Conservation (phyloP, 2,329 filamentous ascomycete species). For the Neurospora sp. region DNA sequence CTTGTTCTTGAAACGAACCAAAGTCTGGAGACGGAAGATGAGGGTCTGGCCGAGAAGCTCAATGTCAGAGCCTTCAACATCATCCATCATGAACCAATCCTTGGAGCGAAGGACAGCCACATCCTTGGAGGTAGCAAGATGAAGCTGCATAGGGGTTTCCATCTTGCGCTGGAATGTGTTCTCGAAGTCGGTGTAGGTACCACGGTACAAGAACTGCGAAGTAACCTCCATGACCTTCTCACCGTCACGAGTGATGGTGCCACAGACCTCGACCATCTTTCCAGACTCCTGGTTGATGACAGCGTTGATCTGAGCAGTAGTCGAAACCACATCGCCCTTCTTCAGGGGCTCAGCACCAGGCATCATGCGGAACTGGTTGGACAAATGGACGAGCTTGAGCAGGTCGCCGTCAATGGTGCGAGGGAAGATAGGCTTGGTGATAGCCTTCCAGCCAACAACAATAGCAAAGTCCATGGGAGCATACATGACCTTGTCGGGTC, state of each 20-base stretch:
- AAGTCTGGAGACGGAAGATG: constrained; percentile 88
- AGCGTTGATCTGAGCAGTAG: constrained; percentile 91
- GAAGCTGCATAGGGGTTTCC: constrained; percentile 89
- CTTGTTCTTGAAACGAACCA: constrained; percentile 92
- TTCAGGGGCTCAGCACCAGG: constrained; percentile 90
- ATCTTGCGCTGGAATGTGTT: constrained; percentile 98
- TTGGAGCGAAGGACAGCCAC: constrained; percentile 91
- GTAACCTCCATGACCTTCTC: constrained; percentile 95
- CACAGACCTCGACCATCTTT: constrained; percentile 99
- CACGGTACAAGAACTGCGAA: constrained; percentile 95
- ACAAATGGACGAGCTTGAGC: constrained; percentile 90
- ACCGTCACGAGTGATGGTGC: constrained; percentile 79
- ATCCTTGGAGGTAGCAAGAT: constrained; percentile 79
- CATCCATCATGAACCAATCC: constrained; percentile 90
- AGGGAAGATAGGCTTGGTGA: constrained; percentile 98
- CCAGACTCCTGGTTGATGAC: constrained; percentile 97
- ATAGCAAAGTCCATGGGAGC: constrained; percentile 99
- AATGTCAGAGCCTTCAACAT: constrained; percentile 51
- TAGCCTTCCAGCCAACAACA: constrained; percentile 97
- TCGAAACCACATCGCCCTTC: constrained; percentile 88
- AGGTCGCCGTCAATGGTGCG: constrained; percentile 92
- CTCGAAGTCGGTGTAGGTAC: constrained; percentile 83
- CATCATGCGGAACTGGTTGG: constrained; percentile 97
- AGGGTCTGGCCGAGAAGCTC: constrained; percentile 88
- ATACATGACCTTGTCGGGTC: constrained; percentile 85